These are phyloP conservation scores for Lindgomyces ingoldianus DNA, from an alignment of 495 filamentous ascomycete genomes.

Conservation along the genomic window DNA sequence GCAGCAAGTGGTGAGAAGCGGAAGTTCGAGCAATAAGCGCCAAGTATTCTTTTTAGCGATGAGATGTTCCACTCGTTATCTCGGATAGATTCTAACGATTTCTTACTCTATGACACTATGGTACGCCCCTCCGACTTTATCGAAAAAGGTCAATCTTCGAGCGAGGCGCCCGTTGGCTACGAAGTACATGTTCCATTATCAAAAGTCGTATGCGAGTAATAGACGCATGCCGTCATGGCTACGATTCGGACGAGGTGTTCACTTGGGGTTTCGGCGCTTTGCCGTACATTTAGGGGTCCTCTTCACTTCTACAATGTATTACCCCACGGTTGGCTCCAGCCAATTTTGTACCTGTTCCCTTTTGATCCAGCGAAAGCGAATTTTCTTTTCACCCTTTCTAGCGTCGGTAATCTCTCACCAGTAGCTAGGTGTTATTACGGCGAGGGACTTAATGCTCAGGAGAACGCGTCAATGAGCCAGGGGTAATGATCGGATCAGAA, in stretches of 20 bases:
- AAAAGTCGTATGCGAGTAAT: conserved; percentile 29
- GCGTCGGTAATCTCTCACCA: neutral
- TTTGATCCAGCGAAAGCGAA: neutral
- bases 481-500: conserved; percentile 1
- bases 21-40: conserved; percentile 30
- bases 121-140: neutral
- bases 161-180: neutral
- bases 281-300: neutral
- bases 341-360: neutral
- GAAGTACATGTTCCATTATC: conserved; percentile 5
- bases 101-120: neutral
- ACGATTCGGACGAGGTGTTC: conserved; percentile 22
- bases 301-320: conserved; percentile 10
- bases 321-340: conserved; percentile 8
- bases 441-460: neutral
- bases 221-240: conserved; percentile 44
- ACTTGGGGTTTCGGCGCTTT: neutral
- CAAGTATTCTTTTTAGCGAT: neutral
- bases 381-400: neutral
- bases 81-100: neutral
- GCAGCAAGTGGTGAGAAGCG: conserved; percentile 39
- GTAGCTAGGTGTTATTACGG: conserved; percentile 17
- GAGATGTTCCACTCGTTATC: neutral
- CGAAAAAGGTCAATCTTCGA: no score
- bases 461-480: neutral